These are phyloP conservation scores for Moricandia moricandioides DNA, from an alignment of 345 rosid species.

Conservation along the genomic window DNA sequence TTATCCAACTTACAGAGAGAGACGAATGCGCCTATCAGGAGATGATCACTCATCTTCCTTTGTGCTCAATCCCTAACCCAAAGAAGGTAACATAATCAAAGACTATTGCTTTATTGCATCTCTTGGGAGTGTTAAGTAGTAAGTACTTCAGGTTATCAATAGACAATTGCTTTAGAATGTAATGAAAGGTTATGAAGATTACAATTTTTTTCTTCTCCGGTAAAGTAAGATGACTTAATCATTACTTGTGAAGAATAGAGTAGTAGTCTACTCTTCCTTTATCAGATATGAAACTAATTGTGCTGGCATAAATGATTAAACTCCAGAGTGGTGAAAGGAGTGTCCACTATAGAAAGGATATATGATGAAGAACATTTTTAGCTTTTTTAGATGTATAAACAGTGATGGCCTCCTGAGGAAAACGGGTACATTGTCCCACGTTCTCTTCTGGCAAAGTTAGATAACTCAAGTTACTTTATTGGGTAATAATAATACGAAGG, in stretches of 20 bases:
- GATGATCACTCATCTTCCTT: slow-evolving; percentile 81
- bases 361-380: slow-evolving; percentile 5
- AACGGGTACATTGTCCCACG: slow-evolving; percentile 16
- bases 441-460: slow-evolving; percentile 20
- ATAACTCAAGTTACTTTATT: slow-evolving; percentile 22
- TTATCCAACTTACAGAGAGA: slow-evolving; percentile 71
- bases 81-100: slow-evolving; percentile 48
- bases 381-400: slow-evolving; percentile 17
- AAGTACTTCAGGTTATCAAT: not conserved
- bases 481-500: not conserved
- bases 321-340: slow-evolving; percentile 19
- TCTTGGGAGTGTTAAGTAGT: not conserved
- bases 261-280: not conserved
- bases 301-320: slow-evolving; percentile 16
- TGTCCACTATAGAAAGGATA: slow-evolving; percentile 30
- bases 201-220: slow-evolving; percentile 14
- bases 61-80: slow-evolving; percentile 72
- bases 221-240: slow-evolving; percentile 18
- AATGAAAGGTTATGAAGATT: not conserved
- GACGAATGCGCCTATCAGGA: slow-evolving; percentile 77
- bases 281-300: not conserved
- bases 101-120: not conserved
- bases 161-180: slow-evolving; percentile 4
- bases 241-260: slow-evolving; percentile 17
- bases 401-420: slow-evolving; percentile 9